Evolutionary conservation across 164 flowering plant genomes (phyloP).

Genomic region (Pachysandra terminalis): DNA sequence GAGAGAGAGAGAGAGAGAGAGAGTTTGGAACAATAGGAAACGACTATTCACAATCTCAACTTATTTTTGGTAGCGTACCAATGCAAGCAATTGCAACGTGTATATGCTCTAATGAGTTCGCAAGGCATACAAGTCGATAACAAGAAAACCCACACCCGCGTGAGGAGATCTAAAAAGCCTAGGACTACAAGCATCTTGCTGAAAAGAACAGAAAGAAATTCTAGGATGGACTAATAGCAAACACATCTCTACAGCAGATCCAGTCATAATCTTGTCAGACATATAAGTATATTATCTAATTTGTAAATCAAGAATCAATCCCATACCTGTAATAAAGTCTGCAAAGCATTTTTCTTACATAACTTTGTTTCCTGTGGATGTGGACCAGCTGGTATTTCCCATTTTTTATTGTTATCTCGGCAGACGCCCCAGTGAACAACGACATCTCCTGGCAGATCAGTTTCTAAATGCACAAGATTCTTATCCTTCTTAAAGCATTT

Average conservation of each 20-base stretch:
- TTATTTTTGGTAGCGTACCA: too few species aligned
- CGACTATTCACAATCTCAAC: too few species aligned
- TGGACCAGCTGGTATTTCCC: conserved; percentile 81
- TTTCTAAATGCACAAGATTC: conserved; percentile 56
- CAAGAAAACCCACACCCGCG: too few species aligned
- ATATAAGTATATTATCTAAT: background rate
- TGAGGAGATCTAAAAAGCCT: too few species aligned
- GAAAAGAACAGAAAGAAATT: too few species aligned
- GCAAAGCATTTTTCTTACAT: conserved; percentile 82
- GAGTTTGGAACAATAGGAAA: too few species aligned
- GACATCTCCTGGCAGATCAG: conserved; percentile 82
- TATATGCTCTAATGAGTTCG: too few species aligned
- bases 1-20: too few species aligned
- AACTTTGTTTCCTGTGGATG: conserved; percentile 60
- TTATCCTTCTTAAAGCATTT: conserved; percentile 51
- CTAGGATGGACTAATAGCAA: background rate
- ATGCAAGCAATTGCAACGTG: too few species aligned
- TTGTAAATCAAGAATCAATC: background rate
- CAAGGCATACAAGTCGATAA: too few species aligned
- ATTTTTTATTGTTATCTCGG: conserved; percentile 47
- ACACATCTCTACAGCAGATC: background rate
- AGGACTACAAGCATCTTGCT: too few species aligned
- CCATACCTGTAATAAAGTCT: conserved; percentile 70
- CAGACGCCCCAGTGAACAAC: conserved; percentile 94
- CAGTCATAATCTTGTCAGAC: background rate